Conservation (phyloP, 805 yeast genomes). For the Kluyveromyces aestuarii region DNA sequence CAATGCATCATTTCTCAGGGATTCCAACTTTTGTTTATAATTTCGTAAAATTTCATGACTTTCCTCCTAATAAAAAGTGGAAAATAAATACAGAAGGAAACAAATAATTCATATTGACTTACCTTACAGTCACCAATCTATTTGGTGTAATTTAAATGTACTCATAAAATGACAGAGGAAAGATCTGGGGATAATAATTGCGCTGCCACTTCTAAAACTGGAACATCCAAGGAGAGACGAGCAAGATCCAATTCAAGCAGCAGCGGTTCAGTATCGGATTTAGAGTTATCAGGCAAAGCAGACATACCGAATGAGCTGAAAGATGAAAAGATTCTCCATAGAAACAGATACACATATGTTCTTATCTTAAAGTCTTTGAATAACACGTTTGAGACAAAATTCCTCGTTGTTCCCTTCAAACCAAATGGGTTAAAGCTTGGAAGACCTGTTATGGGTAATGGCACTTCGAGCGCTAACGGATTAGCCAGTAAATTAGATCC, state of each 20-base stretch:
- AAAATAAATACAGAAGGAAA: background rate
- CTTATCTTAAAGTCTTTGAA: conserved; percentile 72
- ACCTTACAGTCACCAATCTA: background rate
- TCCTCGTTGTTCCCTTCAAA: conserved; percentile 63
- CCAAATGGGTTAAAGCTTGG: conserved; percentile 87
- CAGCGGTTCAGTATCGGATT: conserved; percentile 4
- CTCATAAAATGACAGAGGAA: background rate
- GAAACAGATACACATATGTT: conserved; percentile 39
- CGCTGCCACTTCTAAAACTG: background rate
- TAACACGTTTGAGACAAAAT: conserved; percentile 73
- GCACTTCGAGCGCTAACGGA: conserved; percentile 9
- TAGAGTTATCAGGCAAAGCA: background rate
- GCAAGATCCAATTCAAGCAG: conserved; percentile 9
- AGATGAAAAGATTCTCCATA: background rate
- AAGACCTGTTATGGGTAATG: conserved; percentile 53
- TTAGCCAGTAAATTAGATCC: conserved; percentile 28
- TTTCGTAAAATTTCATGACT: too few relatives aligned
- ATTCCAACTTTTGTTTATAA: too few relatives aligned
- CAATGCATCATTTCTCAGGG: too few relatives aligned
- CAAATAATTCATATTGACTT: too few relatives aligned
- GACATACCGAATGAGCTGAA: background rate
- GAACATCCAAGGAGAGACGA: conserved; percentile 3
- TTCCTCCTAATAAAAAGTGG: too few relatives aligned
- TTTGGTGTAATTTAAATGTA: background rate
- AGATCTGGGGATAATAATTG: background rate